Evolutionary conservation across 306 rosid genomes (phyloP).

Genomic region (Astragalus membranaceus): DNA sequence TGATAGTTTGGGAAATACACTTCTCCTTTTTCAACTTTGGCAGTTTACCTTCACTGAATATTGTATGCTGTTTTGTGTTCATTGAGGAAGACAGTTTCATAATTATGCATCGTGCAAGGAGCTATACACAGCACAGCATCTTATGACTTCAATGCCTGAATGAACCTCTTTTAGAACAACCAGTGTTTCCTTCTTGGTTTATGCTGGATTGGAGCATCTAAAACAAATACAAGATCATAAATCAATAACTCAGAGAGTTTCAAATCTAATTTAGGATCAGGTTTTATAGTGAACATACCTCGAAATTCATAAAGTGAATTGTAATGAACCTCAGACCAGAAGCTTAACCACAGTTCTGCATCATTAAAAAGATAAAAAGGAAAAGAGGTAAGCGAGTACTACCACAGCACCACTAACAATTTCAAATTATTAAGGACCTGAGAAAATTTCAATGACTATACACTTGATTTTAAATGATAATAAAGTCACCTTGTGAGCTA

Average conservation of each 20-base stretch:
- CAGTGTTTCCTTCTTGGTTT: conserved; percentile 76
- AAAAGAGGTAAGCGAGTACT: not conserved
- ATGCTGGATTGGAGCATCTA: conserved; percentile 59
- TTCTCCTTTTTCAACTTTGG: not conserved
- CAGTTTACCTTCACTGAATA: conserved; percentile 2
- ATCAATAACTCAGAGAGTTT: conserved; percentile 3
- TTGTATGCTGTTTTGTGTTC: not conserved
- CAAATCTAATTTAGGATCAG: not conserved
- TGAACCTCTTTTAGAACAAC: conserved; percentile 51
- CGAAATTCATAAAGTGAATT: conserved; percentile 62
- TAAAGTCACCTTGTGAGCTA: not conserved
- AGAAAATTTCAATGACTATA: not conserved
- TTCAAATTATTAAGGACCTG: not conserved
- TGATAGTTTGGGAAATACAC: conserved; percentile 4
- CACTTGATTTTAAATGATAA: not conserved
- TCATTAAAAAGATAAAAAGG: conserved; percentile 19
- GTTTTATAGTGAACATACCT: conserved; percentile 35
- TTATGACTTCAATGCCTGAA: not conserved
- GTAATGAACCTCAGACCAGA: conserved; percentile 94
- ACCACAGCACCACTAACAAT: not conserved
- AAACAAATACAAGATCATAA: conserved; percentile 19
- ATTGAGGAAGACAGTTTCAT: not conserved
- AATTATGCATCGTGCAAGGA: not conserved
- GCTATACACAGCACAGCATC: not conserved
- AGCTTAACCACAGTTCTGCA: conserved; percentile 93